phyloP scores from a whole-genome alignment of 352 stramenopile species.

The Globisporangium apiculatum region DNA sequence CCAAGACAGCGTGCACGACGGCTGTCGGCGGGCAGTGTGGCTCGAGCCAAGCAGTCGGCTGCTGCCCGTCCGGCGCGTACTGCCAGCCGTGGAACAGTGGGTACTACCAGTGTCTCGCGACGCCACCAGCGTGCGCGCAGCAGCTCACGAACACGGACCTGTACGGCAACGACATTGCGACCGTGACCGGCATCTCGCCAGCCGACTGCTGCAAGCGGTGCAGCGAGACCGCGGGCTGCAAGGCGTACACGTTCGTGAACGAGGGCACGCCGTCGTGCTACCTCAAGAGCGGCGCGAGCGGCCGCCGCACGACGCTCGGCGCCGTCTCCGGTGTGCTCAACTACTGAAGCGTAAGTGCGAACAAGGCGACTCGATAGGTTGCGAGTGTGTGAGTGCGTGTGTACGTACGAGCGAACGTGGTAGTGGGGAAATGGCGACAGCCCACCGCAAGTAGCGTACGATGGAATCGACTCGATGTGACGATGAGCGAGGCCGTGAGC shows the following conservation, averaged over 20 bases:
- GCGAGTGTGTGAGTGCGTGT: no score
- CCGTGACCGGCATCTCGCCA: slow-evolving; percentile 4
- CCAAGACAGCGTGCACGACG: not conserved
- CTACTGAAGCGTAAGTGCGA: not conserved
- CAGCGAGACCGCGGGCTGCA: slow-evolving; percentile 14
- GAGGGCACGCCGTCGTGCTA: slow-evolving; percentile 1
- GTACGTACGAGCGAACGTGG: no score
- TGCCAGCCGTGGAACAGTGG: slow-evolving; percentile 20
- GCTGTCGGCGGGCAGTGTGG: not conserved
- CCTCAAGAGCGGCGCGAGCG: not conserved
- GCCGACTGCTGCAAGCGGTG: slow-evolving; percentile 8
- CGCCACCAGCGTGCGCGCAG: not conserved
- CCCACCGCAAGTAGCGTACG: no score
- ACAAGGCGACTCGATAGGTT: no score
- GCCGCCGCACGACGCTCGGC: not conserved
- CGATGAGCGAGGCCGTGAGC: no score
- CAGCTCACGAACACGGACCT: slow-evolving; percentile 10
- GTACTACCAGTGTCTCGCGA: slow-evolving; percentile 21
- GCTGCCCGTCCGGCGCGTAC: slow-evolving; percentile 11
- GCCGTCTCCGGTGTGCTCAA: not conserved
- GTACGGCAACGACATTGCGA: slow-evolving; percentile 9
- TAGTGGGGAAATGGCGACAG: no score
- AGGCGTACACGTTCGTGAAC: slow-evolving; percentile 29
- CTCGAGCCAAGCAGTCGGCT: not conserved
- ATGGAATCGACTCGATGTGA: no score